These are phyloP conservation scores for Edaphochlamys debaryana DNA, from an alignment of 139 green algal genomes.

Conservation along the genomic window DNA sequence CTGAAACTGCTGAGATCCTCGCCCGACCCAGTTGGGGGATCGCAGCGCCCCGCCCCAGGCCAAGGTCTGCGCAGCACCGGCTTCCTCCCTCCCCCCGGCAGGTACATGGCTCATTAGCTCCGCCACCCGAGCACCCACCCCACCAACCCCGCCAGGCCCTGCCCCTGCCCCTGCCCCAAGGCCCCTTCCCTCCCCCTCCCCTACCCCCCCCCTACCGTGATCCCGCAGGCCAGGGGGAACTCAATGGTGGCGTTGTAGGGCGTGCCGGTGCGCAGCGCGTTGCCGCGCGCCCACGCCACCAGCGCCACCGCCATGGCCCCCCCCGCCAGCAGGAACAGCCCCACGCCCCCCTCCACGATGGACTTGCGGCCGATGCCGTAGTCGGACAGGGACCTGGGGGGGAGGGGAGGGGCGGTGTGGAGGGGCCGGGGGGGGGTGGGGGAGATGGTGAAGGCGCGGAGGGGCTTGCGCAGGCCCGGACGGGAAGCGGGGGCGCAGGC, in stretches of 20 bases:
- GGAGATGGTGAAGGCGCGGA: background rate
- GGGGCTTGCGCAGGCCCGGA: too few species aligned
- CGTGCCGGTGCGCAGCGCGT: slow-evolving; percentile 54
- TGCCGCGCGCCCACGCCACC: slow-evolving; percentile 54
- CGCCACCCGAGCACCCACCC: too few species aligned
- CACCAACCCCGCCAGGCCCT: too few species aligned
- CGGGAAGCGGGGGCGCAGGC: background rate
- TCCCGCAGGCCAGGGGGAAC: slow-evolving; percentile 95
- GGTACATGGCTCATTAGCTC: too few species aligned
- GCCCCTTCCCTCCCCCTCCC: background rate
- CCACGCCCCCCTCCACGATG: slow-evolving; percentile 83
- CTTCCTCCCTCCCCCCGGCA: too few species aligned
- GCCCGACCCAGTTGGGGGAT: too few species aligned
- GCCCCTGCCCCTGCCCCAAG: background rate
- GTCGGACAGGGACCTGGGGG: slow-evolving; percentile 80
- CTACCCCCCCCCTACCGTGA: slow-evolving; percentile 67
- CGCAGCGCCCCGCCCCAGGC: too few species aligned
- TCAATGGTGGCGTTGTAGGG: slow-evolving; percentile 83
- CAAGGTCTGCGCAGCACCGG: too few species aligned
- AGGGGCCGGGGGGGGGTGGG: background rate
- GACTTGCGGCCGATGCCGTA: slow-evolving; percentile 85
- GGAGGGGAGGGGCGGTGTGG: background rate
- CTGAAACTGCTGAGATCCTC: too few species aligned
- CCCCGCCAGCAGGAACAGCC: slow-evolving; percentile 85
- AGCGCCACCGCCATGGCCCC: slow-evolving; percentile 54